A percentile compares a stretch with the other conserved stretches of the same genome.
Conservation (phyloP, 2,329 filamentous ascomycete species). For the Calycina herbarum region DNA sequence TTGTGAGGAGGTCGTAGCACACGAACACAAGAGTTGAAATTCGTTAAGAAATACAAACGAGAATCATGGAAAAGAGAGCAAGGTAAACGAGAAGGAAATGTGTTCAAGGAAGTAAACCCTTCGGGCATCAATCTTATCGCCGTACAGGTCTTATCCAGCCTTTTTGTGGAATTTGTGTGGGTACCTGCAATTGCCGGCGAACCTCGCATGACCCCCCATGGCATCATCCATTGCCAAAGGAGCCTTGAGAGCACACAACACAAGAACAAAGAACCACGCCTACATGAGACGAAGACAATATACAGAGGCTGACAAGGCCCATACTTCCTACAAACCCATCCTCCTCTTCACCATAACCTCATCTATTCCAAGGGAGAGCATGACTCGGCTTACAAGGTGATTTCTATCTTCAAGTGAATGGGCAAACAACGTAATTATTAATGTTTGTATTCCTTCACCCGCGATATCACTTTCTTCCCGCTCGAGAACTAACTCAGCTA, state of each 20-base stretch:
- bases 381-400: constrained; percentile 1
- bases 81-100: no score
- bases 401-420: background rate
- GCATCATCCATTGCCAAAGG: background rate
- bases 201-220: constrained; percentile 4
- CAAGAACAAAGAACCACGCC: constrained; percentile 1
- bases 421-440: background rate
- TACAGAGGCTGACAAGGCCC: constrained; percentile 12
- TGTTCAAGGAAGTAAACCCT: background rate
- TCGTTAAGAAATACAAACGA: background rate
- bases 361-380: constrained; percentile 1
- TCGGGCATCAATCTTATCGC: background rate
- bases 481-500: background rate
- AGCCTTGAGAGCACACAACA: background rate
- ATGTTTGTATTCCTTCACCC: background rate
- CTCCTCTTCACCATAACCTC: background rate
- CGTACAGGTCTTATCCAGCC: background rate
- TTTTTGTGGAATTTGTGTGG: background rate
- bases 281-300: background rate
- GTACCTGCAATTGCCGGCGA: background rate
- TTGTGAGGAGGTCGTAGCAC: background rate
- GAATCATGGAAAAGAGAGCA: background rate
- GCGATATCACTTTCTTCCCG: background rate
- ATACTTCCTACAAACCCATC: background rate
- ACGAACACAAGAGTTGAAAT: background rate